These are phyloP conservation scores for Escovopsis sp. DNA, from an alignment of 2,329 filamentous ascomycete genomes.

Conservation along the genomic window DNA sequence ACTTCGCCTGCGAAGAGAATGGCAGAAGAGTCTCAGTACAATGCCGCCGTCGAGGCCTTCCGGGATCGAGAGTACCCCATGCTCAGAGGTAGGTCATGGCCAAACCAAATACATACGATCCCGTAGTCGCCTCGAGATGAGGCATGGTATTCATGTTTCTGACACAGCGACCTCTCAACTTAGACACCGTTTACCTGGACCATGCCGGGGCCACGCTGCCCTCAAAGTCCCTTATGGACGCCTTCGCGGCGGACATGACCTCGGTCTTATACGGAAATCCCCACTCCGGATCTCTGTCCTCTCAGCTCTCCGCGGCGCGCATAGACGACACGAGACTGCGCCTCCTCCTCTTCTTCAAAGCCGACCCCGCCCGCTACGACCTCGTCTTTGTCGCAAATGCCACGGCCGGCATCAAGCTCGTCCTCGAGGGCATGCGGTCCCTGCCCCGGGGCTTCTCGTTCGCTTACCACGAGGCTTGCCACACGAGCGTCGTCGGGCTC, in stretches of 20 bases:
- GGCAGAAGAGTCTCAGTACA: slow-evolving; percentile 29
- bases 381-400: slow-evolving; percentile 86
- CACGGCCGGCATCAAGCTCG: slow-evolving; percentile 78
- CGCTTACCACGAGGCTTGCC: slow-evolving; percentile 67
- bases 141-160: not conserved
- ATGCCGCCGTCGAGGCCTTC: slow-evolving; percentile 41
- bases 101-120: no score
- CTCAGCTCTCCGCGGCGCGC: slow-evolving; percentile 57
- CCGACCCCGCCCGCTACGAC: slow-evolving; percentile 68
- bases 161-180: not conserved
- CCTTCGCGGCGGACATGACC: slow-evolving; percentile 65
- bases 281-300: slow-evolving; percentile 71
- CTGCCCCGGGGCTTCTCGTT: slow-evolving; percentile 60
- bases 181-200: slow-evolving; percentile 70
- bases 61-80: slow-evolving; percentile 51
- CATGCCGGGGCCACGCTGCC: slow-evolving; percentile 88
- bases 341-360: slow-evolving; percentile 62
- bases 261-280: slow-evolving; percentile 76
- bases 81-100: slow-evolving; percentile 46
- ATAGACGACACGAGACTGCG: slow-evolving; percentile 63
- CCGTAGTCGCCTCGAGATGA: no score
- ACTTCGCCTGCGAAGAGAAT: not conserved
- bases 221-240: slow-evolving; percentile 65
- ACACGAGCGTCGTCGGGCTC: slow-evolving; percentile 76
- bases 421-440: slow-evolving; percentile 61